A percentile compares a stretch with the other conserved stretches of the same genome.
phyloP scores from a whole-genome alignment of 192 early-diverging fungal genomes.

The Backusella morwellensis region DNA sequence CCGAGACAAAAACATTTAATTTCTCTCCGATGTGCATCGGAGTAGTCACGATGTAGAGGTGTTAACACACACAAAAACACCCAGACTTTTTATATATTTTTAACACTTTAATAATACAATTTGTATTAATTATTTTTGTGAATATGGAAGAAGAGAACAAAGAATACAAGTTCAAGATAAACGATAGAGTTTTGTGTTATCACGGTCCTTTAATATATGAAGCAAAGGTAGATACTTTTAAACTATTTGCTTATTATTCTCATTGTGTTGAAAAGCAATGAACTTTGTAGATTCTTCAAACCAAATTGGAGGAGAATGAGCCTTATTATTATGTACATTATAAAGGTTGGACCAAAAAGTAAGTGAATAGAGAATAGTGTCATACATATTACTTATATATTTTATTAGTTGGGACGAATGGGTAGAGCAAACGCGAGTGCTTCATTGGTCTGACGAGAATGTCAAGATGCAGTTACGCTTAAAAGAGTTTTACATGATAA shows the following conservation, averaged over 20 bases:
- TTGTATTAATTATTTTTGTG: neutral
- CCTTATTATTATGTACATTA: constrained; percentile 97
- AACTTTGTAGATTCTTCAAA: constrained; percentile 71
- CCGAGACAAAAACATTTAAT: too few relatives aligned
- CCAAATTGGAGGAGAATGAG: constrained; percentile 66
- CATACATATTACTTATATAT: neutral
- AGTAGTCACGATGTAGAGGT: too few relatives aligned
- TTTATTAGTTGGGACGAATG: constrained; percentile 94
- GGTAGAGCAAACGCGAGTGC: constrained; percentile 86
- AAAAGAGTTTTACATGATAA: constrained; percentile 46
- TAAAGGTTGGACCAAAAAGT: constrained; percentile 98
- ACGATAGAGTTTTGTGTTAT: constrained; percentile 94
- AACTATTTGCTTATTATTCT: too few relatives aligned
- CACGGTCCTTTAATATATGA: constrained; percentile 97
- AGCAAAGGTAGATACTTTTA: constrained; percentile 69
- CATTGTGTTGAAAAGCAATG: neutral
- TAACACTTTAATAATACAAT: neutral
- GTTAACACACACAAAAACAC: too few relatives aligned
- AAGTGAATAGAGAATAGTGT: constrained; percentile 9
- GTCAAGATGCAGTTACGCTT: constrained; percentile 78
- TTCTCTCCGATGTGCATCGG: too few relatives aligned
- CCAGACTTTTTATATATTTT: too few relatives aligned
- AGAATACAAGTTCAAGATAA: constrained; percentile 54
- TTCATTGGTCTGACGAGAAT: constrained; percentile 86
- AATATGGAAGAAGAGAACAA: neutral